Conservation (phyloP, 306 rosid species). For the Hippophae gyantsensis region DNA sequence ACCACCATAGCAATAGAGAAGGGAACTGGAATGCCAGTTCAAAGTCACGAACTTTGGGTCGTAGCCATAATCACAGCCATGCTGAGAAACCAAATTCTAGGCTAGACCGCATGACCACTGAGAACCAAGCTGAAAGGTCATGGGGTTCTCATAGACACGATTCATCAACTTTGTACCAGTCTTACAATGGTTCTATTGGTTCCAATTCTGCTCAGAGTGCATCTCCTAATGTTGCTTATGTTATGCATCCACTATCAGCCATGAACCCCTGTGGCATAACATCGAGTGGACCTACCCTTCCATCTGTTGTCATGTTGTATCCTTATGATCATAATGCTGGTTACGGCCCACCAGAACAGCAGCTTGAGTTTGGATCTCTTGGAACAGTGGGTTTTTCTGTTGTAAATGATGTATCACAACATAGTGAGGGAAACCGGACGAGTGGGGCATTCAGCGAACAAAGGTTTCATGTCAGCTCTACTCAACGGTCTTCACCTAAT, state of each 20-base stretch:
- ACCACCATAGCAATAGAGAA: constrained; percentile 79
- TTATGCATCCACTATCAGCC: constrained; percentile 64
- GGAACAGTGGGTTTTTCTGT: constrained; percentile 72
- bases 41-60: constrained; percentile 61
- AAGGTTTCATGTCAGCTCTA: constrained; percentile 56
- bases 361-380: constrained; percentile 81
- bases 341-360: constrained; percentile 52
- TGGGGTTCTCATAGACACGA: constrained; percentile 81
- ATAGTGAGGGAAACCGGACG: constrained; percentile 47
- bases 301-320: constrained; percentile 79
- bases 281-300: constrained; percentile 67
- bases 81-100: constrained; percentile 54
- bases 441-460: constrained; percentile 65
- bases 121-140: constrained; percentile 65
- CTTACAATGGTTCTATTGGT: constrained; percentile 75
- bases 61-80: constrained; percentile 60
- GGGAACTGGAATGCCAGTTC: constrained; percentile 73
- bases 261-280: constrained; percentile 60
- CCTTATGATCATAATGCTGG: constrained; percentile 63
- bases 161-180: constrained; percentile 37
- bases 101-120: constrained; percentile 55
- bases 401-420: constrained; percentile 49
- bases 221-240: constrained; percentile 56
- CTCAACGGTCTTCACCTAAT: constrained; percentile 67
- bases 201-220: constrained; percentile 41